Percentiles rank a stretch among this genome's conserved stretches.
phyloP scores from a whole-genome alignment of 2,329 filamentous ascomycete genomes.

The Exophiala xenobiotica region DNA sequence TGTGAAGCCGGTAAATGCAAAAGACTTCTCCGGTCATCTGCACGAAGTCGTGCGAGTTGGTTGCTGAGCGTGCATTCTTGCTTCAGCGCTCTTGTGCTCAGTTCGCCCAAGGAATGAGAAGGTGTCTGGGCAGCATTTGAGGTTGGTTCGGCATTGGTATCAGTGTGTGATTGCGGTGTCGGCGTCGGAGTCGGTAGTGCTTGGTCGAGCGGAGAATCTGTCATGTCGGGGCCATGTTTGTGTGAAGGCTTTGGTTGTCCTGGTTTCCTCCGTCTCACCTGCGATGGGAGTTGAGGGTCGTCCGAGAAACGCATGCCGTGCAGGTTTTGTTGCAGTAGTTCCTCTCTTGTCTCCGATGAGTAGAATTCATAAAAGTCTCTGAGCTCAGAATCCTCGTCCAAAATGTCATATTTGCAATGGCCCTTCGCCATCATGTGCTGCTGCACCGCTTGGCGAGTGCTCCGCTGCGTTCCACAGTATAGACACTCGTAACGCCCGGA shows the following conservation, averaged over 20 bases:
- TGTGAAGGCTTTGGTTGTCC: slow-evolving; percentile 10
- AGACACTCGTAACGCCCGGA: slow-evolving; percentile 53
- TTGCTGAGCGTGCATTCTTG: slow-evolving; percentile 23
- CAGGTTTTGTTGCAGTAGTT: slow-evolving; percentile 10
- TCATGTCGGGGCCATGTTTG: slow-evolving; percentile 2
- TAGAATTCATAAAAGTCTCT: slow-evolving; percentile 45
- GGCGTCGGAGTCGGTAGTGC: slow-evolving; percentile 1
- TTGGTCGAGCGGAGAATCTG: slow-evolving; percentile 8
- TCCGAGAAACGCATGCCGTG: slow-evolving; percentile 6
- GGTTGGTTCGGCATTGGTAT: slow-evolving; percentile 10
- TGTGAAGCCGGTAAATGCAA: slow-evolving; percentile 34
- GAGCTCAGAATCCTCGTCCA: slow-evolving; percentile 39
- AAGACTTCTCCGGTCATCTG: slow-evolving; percentile 32
- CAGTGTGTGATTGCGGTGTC: background rate
- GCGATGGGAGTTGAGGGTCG: slow-evolving; percentile 14
- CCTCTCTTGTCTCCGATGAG: slow-evolving; percentile 14
- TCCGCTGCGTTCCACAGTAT: slow-evolving; percentile 48
- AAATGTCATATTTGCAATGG: slow-evolving; percentile 48
- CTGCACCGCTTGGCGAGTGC: slow-evolving; percentile 47
- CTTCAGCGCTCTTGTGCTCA: slow-evolving; percentile 23
- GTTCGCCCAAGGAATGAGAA: slow-evolving; percentile 1
- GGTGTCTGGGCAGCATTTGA: slow-evolving; percentile 10
- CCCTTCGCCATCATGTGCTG: slow-evolving; percentile 54
- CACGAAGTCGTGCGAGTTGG: slow-evolving; percentile 33
- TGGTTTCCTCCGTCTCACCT: slow-evolving; percentile 15